A percentile compares a stretch with the other conserved stretches of the same genome.
phyloP scores from a whole-genome alignment of 2,329 filamentous ascomycete genomes.

The Fusarium fracticaudum region DNA sequence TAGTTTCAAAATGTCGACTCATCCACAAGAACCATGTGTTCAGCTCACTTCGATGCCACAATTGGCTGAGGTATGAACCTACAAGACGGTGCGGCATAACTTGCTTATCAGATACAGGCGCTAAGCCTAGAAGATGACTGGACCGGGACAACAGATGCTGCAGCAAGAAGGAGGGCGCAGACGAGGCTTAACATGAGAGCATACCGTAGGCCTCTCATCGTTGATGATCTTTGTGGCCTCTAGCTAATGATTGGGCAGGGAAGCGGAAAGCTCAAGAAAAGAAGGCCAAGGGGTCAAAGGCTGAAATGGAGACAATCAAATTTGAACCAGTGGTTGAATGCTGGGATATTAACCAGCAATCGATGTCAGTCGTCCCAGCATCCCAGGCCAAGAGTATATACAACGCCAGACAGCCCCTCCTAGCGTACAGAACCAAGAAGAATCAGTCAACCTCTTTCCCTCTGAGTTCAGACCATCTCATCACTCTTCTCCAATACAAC shows the following conservation, averaged over 20 bases:
- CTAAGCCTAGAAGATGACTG: conserved; percentile 54
- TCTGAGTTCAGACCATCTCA: conserved; percentile 16
- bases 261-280: conserved; percentile 16
- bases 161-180: conserved; percentile 53
- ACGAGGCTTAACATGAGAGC: conserved; percentile 58
- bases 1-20: not conserved
- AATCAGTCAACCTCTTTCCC: not conserved
- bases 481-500: conserved; percentile 25
- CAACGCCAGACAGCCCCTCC: not conserved
- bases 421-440: not conserved
- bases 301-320: not conserved
- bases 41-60: conserved; percentile 17
- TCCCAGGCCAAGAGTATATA: not conserved
- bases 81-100: no score
- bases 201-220: conserved; percentile 34
- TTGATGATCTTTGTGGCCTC: rapidly evolving
- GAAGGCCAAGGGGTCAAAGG: not conserved
- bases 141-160: conserved; percentile 56
- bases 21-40: not conserved
- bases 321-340: not conserved
- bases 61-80: conserved; percentile 5
- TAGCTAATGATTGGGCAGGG: not conserved
- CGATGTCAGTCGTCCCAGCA: not conserved
- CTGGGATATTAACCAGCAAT: conserved; percentile 19
- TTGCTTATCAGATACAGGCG: conserved; percentile 44